Evolutionary conservation across 2,329 filamentous ascomycete genomes (phyloP).

Genomic region (Hymenoscyphus fraxineus): DNA sequence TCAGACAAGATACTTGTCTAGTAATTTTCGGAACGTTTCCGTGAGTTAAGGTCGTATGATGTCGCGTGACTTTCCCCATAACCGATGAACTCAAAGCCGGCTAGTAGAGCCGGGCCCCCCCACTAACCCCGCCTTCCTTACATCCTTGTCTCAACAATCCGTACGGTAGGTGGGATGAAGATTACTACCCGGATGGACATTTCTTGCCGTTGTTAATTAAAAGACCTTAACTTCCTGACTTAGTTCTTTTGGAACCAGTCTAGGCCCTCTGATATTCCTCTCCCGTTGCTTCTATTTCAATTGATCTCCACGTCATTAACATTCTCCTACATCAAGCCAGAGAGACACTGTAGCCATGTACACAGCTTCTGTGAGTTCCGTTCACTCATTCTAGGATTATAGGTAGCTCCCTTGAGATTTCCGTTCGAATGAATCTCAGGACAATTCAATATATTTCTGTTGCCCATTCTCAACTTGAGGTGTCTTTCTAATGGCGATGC

Average conservation of each 20-base stretch:
- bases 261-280: background rate
- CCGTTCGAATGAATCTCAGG: background rate
- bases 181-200: background rate
- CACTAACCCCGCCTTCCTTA: background rate
- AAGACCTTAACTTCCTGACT: background rate
- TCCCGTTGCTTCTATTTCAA: background rate
- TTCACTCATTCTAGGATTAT: background rate
- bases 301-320: background rate
- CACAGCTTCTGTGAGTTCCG: constrained; percentile 50
- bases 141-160: background rate
- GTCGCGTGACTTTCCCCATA: background rate
- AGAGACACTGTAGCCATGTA: constrained; percentile 37
- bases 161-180: background rate
- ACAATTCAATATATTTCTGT: background rate
- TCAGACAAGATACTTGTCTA: too few species aligned
- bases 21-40: background rate
- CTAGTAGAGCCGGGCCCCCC: background rate
- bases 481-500: background rate
- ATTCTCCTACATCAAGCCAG: background rate
- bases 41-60: background rate
- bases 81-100: background rate
- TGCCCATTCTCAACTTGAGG: background rate
- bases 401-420: too few species aligned
- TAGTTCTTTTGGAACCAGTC: background rate
- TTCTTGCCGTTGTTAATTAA: background rate